These are phyloP conservation scores for Marchantia paleacea DNA, from an alignment of 225 moss, liverwort and hornwort genomes.

Conservation along the genomic window DNA sequence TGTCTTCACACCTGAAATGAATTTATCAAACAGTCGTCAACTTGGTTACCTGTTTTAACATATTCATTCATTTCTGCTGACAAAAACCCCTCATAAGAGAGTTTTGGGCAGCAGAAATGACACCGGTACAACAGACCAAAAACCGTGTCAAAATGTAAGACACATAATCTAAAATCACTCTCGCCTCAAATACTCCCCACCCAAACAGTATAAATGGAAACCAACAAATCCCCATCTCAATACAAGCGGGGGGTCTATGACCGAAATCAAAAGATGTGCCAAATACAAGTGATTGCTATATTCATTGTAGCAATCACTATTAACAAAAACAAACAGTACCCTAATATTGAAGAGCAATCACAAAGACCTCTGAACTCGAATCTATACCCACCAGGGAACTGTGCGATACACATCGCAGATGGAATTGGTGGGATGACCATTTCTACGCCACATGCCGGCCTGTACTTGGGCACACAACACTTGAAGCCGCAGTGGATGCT, in stretches of 20 bases:
- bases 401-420: constrained; percentile 79
- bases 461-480: constrained; percentile 92
- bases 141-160: not conserved
- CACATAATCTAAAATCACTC: no score
- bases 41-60: not conserved
- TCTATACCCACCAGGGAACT: constrained; percentile 62
- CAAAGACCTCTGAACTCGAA: not conserved
- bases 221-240: no score
- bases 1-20: constrained; percentile 81
- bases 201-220: no score
- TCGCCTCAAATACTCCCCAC: no score
- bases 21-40: not conserved
- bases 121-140: not conserved
- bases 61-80: not conserved
- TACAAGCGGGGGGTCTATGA: no score
- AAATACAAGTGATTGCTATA: no score
- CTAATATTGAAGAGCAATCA: no score
- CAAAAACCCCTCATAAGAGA: not conserved
- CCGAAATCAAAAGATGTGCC: no score
- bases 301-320: not conserved
- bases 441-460: constrained; percentile 95
- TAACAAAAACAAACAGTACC: not conserved
- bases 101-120: not conserved
- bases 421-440: constrained; percentile 67
- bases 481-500: constrained; percentile 94